A percentile compares a stretch with the other conserved stretches of the same genome.
These are phyloP conservation scores for Colletotrichum sojae DNA, from an alignment of 2,329 filamentous ascomycete species.

Conservation along the genomic window DNA sequence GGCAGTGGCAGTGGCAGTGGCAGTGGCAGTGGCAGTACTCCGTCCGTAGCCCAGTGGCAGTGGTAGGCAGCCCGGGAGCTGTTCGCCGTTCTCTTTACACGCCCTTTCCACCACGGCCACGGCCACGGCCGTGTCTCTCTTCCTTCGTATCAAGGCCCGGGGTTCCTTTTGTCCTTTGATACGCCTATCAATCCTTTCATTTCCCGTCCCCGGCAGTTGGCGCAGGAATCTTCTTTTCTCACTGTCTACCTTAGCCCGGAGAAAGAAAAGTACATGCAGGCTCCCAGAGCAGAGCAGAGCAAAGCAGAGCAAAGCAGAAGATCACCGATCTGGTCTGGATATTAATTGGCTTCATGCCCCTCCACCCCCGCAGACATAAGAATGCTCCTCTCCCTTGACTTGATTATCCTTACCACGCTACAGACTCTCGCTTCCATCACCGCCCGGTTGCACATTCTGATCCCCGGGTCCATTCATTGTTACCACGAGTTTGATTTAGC, in stretches of 20 bases:
- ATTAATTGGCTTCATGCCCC: slow-evolving; percentile 11
- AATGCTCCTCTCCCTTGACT: slow-evolving; percentile 20
- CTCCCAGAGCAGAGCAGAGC: background rate
- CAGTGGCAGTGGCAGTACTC: slow-evolving; percentile 1
- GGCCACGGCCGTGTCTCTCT: slow-evolving; percentile 12
- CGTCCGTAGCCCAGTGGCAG: background rate
- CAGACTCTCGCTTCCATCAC: slow-evolving; percentile 28
- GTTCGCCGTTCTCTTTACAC: slow-evolving; percentile 15
- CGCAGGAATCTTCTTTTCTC: slow-evolving; percentile 22
- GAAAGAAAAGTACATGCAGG: slow-evolving; percentile 11
- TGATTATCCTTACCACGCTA: slow-evolving; percentile 20
- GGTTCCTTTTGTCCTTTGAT: slow-evolving; percentile 32
- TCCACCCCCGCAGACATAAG: slow-evolving; percentile 32
- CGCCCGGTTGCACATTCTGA: slow-evolving; percentile 29
- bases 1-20: slow-evolving; percentile 17
- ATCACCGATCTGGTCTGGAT: slow-evolving; percentile 5
- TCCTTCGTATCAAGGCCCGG: slow-evolving; percentile 26
- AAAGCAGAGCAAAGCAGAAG: background rate
- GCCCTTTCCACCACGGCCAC: slow-evolving; percentile 6
- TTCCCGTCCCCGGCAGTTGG: slow-evolving; percentile 39
- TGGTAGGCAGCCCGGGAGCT: background rate
- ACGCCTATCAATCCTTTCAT: slow-evolving; percentile 37
- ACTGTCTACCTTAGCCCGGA: slow-evolving; percentile 8
- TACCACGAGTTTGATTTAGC: slow-evolving; percentile 4
- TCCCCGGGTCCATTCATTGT: slow-evolving; percentile 19